A percentile compares a stretch with the other conserved stretches of the same genome.
These are phyloP conservation scores for Pseudozyma pruni DNA, from an alignment of 1,284 basidiomycete genomes.

Conservation along the genomic window DNA sequence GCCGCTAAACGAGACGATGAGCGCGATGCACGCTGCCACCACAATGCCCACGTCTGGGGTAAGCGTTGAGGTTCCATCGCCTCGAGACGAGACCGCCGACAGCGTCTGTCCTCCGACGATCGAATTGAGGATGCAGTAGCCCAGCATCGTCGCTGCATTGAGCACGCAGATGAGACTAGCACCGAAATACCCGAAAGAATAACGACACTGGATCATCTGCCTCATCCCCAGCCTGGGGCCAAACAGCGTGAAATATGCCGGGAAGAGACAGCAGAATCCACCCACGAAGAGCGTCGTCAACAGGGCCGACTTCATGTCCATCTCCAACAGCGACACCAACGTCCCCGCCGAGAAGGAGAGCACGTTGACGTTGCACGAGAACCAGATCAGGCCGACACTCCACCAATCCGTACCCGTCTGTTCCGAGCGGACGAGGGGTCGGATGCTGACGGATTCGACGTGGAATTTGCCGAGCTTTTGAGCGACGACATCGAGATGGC, in stretches of 20 bases:
- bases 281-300: slow-evolving; percentile 68
- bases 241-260: slow-evolving; percentile 67
- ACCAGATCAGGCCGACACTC: slow-evolving; percentile 68
- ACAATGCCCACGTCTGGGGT: slow-evolving; percentile 81
- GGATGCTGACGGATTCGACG: slow-evolving; percentile 54
- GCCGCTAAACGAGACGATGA: slow-evolving; percentile 83
- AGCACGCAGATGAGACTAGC: slow-evolving; percentile 73
- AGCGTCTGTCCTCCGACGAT: slow-evolving; percentile 70
- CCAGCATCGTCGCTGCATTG: slow-evolving; percentile 53
- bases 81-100: slow-evolving; percentile 67
- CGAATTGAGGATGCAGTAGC: slow-evolving; percentile 75
- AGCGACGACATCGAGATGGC: slow-evolving; percentile 25
- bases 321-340: slow-evolving; percentile 72
- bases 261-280: slow-evolving; percentile 65
- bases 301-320: slow-evolving; percentile 71
- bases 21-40: slow-evolving; percentile 80
- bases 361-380: slow-evolving; percentile 61
- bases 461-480: slow-evolving; percentile 21
- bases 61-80: slow-evolving; percentile 39
- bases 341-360: slow-evolving; percentile 74
- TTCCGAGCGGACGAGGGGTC: slow-evolving; percentile 38
- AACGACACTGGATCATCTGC: slow-evolving; percentile 73
- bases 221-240: slow-evolving; percentile 75
- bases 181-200: slow-evolving; percentile 74
- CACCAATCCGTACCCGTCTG: slow-evolving; percentile 68